Base-by-base conservation (phyloP, 1,284 basidiomycete species). In the Cryptococcus neoformans region DNA sequence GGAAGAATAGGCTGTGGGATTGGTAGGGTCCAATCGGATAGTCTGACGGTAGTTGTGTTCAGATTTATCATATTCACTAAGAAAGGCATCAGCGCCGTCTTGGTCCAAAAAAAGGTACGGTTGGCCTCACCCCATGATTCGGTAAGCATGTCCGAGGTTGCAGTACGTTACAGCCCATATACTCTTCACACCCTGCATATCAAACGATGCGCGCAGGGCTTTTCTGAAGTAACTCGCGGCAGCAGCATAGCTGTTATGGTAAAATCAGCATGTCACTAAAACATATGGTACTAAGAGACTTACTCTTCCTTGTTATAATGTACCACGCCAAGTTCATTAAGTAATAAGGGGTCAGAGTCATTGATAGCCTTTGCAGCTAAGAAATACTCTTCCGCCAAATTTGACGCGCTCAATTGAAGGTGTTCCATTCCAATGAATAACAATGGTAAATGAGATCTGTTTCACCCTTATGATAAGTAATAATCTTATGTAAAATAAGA, bases 371-470 rank as follows among this genome's bases (percentile, higher is more conserved):
- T 81, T 1, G 93, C 87, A 0, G 92, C 89, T 57, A 85, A 81
- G 41, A 99, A 81, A 40, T 93, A 90, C 65, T 98, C 90, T 51
- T 89, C 85, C 0, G 96, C 96, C 39, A 94, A 82, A 14, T 80
- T 75, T 57, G 86, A 83, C 64, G 96, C 92, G 46, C 89, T 90
- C 6, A 98, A 82, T 70, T 89, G 88, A 49, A 99, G 88, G 65
- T 99, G 91, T 72, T 99, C 95, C 92, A 97, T 98, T 2, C 95
- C 96, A 49, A 99, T 92, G 73, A 94, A 99, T 74, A 97, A 85
- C 51, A 94, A 81, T 1, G 96, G 93, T 6, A 99, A 81, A 77
- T 98, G 93, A 1, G 92, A 92, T 12, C 91, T 92, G 57, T 39
- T 38, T 38, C 28, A 28, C 28, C 28, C 28, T 28, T 28, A 28